Conservation (phyloP, 108 stramenopile genomes). For the Fragilariopsis cylindrus region DNA sequence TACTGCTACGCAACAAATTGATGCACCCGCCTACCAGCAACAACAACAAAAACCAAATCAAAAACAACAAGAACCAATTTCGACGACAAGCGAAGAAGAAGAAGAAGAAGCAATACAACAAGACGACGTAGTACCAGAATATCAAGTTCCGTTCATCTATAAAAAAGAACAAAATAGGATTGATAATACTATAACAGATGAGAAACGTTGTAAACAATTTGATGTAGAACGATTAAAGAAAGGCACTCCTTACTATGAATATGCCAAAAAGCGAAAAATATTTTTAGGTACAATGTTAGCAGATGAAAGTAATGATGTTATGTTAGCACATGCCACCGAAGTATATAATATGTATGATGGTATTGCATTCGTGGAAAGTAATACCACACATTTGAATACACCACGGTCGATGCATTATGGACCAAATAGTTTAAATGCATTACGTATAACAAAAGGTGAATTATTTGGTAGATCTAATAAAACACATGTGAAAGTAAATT, state of each 20-base stretch:
- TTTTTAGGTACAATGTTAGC: conserved; percentile 44
- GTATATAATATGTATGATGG: conserved; percentile 50
- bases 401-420: conserved; percentile 18
- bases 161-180: background rate
- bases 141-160: background rate
- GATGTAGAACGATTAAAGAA: background rate
- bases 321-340: conserved; percentile 44
- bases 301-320: conserved; percentile 44
- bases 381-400: conserved; percentile 43
- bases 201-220: background rate
- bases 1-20: too few relatives aligned
- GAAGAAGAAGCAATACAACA: too few relatives aligned
- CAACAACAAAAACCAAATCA: too few relatives aligned
- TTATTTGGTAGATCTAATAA: conserved; percentile 2
- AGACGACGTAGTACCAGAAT: background rate
- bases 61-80: too few relatives aligned
- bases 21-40: too few relatives aligned
- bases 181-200: background rate
- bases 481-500: conserved; percentile 1
- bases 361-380: conserved; percentile 55
- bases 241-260: background rate
- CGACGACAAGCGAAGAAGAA: too few relatives aligned
- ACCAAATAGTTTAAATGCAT: background rate
- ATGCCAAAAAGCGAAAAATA: background rate
- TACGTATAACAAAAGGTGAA: background rate